Evolutionary conservation across 768 basidiomycete genomes (phyloP).

Genomic region (Leucocoprinus birnbaumii): DNA sequence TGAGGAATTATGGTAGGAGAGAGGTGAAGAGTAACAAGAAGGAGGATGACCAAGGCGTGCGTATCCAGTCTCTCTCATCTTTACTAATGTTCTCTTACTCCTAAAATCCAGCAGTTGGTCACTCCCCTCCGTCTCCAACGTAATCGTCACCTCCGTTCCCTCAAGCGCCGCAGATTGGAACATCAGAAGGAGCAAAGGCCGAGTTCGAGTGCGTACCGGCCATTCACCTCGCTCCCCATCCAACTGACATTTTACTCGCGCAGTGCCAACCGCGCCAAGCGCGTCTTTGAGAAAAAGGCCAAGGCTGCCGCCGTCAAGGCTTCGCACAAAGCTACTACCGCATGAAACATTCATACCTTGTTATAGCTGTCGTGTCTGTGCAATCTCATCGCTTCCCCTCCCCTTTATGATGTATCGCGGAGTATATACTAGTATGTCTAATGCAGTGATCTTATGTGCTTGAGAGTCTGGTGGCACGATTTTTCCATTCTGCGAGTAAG

Average conservation of each 20-base stretch:
- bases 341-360: too few species aligned
- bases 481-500: too few species aligned
- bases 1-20: conserved; percentile 93
- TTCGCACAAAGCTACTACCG: conserved; percentile 49
- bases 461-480: too few species aligned
- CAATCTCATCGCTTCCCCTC: too few species aligned
- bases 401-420: too few species aligned
- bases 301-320: conserved; percentile 88
- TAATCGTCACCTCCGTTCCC: conserved; percentile 85
- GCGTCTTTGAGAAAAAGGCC: conserved; percentile 90
- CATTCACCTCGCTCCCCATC: neutral
- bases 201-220: conserved; percentile 77
- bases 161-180: conserved; percentile 86
- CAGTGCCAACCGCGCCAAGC: conserved; percentile 79
- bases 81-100: conserved; percentile 42
- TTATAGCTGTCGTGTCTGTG: too few species aligned
- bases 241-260: neutral
- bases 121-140: conserved; percentile 95
- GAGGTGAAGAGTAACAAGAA: conserved; percentile 92
- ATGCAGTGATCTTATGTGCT: too few species aligned
- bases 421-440: too few species aligned
- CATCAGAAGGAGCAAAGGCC: conserved; percentile 92
- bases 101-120: conserved; percentile 96
- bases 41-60: conserved; percentile 89
- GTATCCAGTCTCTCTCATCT: conserved; percentile 28